A percentile compares a stretch with the other conserved stretches of the same genome.
phyloP scores from a whole-genome alignment of 192 early-diverging fungal genomes.

The Phycomyces blakesleeanus region DNA sequence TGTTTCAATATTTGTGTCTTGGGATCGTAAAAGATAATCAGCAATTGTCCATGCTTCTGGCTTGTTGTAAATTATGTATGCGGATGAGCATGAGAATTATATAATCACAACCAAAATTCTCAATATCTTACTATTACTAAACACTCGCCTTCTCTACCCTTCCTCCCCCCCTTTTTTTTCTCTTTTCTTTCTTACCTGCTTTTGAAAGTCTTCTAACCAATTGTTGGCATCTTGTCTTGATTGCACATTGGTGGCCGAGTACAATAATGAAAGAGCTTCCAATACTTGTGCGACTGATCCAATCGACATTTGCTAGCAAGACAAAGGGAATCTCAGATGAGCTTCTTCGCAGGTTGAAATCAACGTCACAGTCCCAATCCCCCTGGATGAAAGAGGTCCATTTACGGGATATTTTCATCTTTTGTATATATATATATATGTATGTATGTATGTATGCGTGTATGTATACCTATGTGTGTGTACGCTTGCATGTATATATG shows the following conservation, averaged over 20 bases:
- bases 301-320: slow-evolving; percentile 12
- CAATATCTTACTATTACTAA: no score
- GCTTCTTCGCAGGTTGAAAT: no score
- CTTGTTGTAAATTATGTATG: slow-evolving; percentile 34
- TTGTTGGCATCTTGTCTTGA: slow-evolving; percentile 60
- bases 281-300: slow-evolving; percentile 24
- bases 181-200: slow-evolving; percentile 52
- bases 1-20: slow-evolving; percentile 49
- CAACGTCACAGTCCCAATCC: no score
- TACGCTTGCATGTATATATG: no score
- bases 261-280: slow-evolving; percentile 42
- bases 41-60: slow-evolving; percentile 76
- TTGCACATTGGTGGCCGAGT: slow-evolving; percentile 30
- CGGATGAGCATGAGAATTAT: neutral
- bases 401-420: no score
- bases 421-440: no score
- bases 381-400: no score
- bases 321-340: no score
- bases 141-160: no score
- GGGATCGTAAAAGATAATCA: slow-evolving; percentile 61
- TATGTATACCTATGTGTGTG: no score
- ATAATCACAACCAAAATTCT: no score
- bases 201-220: slow-evolving; percentile 85
- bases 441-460: no score
- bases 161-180: neutral